Evolutionary conservation across 1,284 basidiomycete genomes (phyloP).

Genomic region (Malassezia pachydermatis): DNA sequence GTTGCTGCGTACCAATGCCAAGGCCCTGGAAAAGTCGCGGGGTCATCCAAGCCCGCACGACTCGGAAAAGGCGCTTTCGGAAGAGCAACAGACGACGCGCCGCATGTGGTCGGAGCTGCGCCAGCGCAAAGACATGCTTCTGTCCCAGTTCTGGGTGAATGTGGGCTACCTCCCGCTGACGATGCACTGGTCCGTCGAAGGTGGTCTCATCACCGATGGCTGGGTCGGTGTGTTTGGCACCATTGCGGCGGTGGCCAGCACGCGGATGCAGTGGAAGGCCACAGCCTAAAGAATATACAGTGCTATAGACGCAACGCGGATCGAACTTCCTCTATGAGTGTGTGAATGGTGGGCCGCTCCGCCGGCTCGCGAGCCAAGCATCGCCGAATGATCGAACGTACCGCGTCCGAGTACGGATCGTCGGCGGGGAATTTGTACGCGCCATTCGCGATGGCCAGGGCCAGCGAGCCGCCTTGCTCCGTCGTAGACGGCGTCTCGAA

Average conservation of each 20-base stretch:
- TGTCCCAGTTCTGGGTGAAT: constrained; percentile 65
- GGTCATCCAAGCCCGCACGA: constrained; percentile 35
- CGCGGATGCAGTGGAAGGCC: constrained; percentile 36
- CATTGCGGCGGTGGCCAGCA: constrained; percentile 37
- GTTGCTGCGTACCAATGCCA: constrained; percentile 37
- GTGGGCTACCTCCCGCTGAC: constrained; percentile 67
- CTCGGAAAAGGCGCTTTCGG: constrained; percentile 16
- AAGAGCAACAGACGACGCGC: constrained; percentile 37
- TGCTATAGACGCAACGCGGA: constrained; percentile 19
- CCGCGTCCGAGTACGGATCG: constrained; percentile 36
- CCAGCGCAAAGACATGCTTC: constrained; percentile 59
- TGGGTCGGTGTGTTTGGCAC: constrained; percentile 47
- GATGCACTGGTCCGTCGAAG: constrained; percentile 61
- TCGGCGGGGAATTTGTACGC: constrained; percentile 37
- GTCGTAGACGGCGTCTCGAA: constrained; percentile 47
- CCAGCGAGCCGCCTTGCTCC: constrained; percentile 47
- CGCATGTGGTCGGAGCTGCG: constrained; percentile 43
- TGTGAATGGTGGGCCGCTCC: constrained; percentile 33
- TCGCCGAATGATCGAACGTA: constrained; percentile 32
- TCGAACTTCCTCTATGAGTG: constrained; percentile 28
- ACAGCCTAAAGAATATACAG: constrained; percentile 7
- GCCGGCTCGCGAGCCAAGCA: constrained; percentile 38
- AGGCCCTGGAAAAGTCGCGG: constrained; percentile 38
- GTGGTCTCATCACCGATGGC: constrained; percentile 34
- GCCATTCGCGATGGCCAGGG: constrained; percentile 45